Percentiles rank a stretch among this genome's conserved stretches.
These are phyloP conservation scores for Tylopilus intermedius DNA, from an alignment of 768 basidiomycete species.

Conservation along the genomic window DNA sequence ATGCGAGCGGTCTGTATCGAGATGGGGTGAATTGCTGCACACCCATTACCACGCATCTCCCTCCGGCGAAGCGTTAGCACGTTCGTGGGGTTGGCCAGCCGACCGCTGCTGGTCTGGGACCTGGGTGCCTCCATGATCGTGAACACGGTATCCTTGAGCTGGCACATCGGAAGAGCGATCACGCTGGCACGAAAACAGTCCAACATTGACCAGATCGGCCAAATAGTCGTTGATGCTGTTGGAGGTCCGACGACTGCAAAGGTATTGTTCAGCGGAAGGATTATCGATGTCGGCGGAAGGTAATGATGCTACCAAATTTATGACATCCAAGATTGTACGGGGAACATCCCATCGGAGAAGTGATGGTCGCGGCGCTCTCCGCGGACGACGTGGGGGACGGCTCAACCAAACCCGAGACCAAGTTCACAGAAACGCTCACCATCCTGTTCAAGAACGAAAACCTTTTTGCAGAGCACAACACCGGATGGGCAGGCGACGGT, in stretches of 20 bases:
- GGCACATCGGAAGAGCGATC: slow-evolving; percentile 60
- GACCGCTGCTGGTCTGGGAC: slow-evolving; percentile 37
- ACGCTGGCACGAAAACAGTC: slow-evolving; percentile 46
- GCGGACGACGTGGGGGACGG: slow-evolving; percentile 18
- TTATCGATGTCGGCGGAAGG: slow-evolving; percentile 44
- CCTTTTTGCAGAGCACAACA: no score
- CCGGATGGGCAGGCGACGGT: no score
- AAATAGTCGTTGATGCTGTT: slow-evolving; percentile 32
- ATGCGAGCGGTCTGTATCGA: slow-evolving; percentile 35
- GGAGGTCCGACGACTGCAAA: slow-evolving; percentile 34
- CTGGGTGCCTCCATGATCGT: slow-evolving; percentile 39
- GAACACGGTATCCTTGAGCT: slow-evolving; percentile 29
- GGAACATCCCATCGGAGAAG: background rate
- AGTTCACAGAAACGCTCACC: slow-evolving; percentile 32
- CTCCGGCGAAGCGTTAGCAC: slow-evolving; percentile 26
- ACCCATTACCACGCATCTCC: background rate
- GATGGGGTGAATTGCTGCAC: slow-evolving; percentile 5
- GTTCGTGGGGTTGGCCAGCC: slow-evolving; percentile 40
- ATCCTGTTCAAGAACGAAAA: slow-evolving; percentile 22
- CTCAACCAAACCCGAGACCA: slow-evolving; percentile 10
- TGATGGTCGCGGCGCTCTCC: no score
- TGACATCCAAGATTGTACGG: no score
- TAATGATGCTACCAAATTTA: background rate
- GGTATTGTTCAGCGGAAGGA: slow-evolving; percentile 56
- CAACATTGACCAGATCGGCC: slow-evolving; percentile 10